Evolutionary conservation across 345 rosid species (phyloP), one percentile per base, ranked within the genome.

Genomic region (Euclidium syriacum): DNA sequence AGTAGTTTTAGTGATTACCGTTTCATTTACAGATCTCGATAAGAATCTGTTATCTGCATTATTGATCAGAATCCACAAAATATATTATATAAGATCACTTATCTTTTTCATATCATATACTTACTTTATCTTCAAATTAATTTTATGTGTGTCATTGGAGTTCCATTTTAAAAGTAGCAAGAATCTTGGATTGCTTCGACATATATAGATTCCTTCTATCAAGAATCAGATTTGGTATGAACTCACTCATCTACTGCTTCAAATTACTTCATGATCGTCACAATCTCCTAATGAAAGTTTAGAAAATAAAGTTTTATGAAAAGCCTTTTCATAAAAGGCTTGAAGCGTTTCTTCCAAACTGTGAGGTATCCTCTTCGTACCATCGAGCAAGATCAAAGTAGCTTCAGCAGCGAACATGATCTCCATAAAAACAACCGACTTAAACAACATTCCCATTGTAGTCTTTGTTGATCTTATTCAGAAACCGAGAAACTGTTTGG

Each of bases 101-200:
- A 4, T 46, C 8, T 10, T 48, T 24, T 34, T 23, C 55, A 55
- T 32, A 35, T 25, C 54, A 33, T 60, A 33, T 33, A 4, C 51
- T 16, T 15, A 54, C 46, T 2, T 32, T 54, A 12, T 51, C 22
- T 51, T 50, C 46, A 40, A 20, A 18, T 20, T 15, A 30, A 5
- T 39, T 51, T 52, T 29, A 52, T 51, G 51, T 27, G 50, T 16
- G 52, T 61, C 49, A 62, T 17, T 48, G 49, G 26, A 25, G 27
- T 17, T 25, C 24, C 36, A 10, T 18, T 46, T 32, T 4, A 10
- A 33, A 14, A 52, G n/a, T 4, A 23, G 27, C 42, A 10, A 34
- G 17, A 55, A 34, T 36, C 33, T 36, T 20, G 11, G 26, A 20
- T 58, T 49, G 34, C 15, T 29, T 40, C 26, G 10, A 36, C 32